Base-by-base conservation (phyloP, 148 eudicot species). In the Simmondsia chinensis region DNA sequence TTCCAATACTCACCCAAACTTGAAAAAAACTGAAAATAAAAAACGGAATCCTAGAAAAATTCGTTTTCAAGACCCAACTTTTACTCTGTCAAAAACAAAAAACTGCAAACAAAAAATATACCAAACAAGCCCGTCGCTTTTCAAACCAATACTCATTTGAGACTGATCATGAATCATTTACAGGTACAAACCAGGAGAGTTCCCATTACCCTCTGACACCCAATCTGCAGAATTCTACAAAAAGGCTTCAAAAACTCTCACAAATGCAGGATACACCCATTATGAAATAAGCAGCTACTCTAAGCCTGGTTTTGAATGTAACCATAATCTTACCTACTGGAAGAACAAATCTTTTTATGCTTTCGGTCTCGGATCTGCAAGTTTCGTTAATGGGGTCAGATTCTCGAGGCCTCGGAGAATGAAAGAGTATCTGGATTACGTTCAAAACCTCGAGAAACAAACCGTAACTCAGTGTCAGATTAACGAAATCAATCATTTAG, bases 141-240 rank as follows among this genome's bases (percentile, higher is more conserved):
- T n/a, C n/a, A n/a, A n/a, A n/a, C n/a, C n/a, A n/a, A n/a, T n/a
- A n/a, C n/a, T n/a, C n/a, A n/a, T n/a, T n/a, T n/a, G n/a, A n/a
- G n/a, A n/a, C n/a, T n/a, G n/a, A n/a, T n/a, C n/a, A n/a, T n/a
- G 23, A 3, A 33, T 1, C 39, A 20, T 61, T 55, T 54, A 25
- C 83, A 91, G 97, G 77, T 91, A 91, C 61, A 71, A 71, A 41
- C 83, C 97, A 23, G 97, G 97, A 26, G 95, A 81, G 69, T 79
- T 74, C 29, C 97, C 95, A 21, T 57, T 89, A 55, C 95, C 97
- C 12, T 80, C 94, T 2, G 97, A 91, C 50, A 61, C 54, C 36
- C 82, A 66, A 50, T 76, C 95, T 4, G 93, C 97, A 2, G 84
- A 85, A 20, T 74, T 85, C 54, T 91, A 91, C 29, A 74, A 59